A percentile compares a stretch with the other conserved stretches of the same genome.
Conservation (phyloP, 192 early-diverging fungal genomes). For the Haplosporangium gracile region DNA sequence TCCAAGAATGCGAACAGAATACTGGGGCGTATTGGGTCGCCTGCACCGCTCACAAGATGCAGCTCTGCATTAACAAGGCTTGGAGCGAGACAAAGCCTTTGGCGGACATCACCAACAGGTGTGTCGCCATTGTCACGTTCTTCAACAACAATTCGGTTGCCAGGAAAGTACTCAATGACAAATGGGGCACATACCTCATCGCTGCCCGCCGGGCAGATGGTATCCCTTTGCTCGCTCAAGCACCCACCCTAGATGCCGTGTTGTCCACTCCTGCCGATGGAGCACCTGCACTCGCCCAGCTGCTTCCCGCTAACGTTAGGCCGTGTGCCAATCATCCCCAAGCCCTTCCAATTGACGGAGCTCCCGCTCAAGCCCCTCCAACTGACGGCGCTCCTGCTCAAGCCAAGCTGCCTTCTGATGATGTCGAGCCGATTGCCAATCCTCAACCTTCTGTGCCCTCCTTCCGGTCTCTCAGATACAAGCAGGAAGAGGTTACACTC, state of each 20-base stretch:
- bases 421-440: background rate
- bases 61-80: no score
- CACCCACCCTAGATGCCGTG: background rate
- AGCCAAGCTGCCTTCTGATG: background rate
- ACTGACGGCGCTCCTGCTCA: background rate
- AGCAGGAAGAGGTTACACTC: background rate
- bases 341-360: no score
- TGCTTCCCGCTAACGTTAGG: background rate
- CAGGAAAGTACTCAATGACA: background rate
- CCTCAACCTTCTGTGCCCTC: background rate
- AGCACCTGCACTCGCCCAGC: background rate
- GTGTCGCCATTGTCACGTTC: background rate
- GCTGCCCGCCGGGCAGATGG: background rate
- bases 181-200: background rate
- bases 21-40: background rate
- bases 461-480: background rate
- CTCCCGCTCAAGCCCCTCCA: background rate
- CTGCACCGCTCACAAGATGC: conserved; percentile 12
- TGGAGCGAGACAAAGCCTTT: background rate
- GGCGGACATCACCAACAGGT: background rate
- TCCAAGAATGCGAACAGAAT: background rate
- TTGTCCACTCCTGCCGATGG: background rate
- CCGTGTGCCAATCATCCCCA: background rate
- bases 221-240: background rate
- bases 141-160: conserved; percentile 1